phyloP scores from a whole-genome alignment of 169 alveolate genomes.

The Blepharisma undulans region DNA sequence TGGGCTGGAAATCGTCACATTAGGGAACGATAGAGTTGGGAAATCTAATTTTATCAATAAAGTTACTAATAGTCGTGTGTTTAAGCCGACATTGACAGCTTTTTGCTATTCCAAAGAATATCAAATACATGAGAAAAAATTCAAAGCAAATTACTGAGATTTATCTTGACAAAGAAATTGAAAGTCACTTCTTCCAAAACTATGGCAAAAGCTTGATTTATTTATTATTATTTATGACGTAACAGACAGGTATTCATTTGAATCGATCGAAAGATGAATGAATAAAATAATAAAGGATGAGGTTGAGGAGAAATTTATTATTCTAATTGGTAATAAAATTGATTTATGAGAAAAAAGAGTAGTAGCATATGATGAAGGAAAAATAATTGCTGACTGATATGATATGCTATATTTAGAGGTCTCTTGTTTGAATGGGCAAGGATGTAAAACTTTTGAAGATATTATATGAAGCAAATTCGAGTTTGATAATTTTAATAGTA shows the following conservation, averaged over 20 bases:
- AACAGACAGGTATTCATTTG: slow-evolving; percentile 91
- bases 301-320: slow-evolving; percentile 82
- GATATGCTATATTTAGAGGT: slow-evolving; percentile 91
- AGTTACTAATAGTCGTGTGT: not conserved
- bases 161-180: not conserved
- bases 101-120: not conserved
- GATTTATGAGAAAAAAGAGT: slow-evolving; percentile 80
- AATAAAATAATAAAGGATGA: slow-evolving; percentile 92
- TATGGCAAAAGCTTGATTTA: slow-evolving; percentile 55
- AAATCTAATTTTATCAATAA: not conserved
- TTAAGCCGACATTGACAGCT: not conserved
- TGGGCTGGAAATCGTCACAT: not conserved
- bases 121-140: not conserved
- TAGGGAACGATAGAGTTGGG: not conserved
- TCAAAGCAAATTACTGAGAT: not conserved
- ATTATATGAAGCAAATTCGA: not conserved
- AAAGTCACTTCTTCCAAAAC: not conserved
- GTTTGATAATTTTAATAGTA: not conserved
- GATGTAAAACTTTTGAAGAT: not conserved
- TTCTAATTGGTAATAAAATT: slow-evolving; percentile 91
- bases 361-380: slow-evolving; percentile 70
- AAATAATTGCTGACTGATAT: slow-evolving; percentile 84
- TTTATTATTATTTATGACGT: slow-evolving; percentile 77
- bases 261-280: slow-evolving; percentile 94
- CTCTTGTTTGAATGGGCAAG: slow-evolving; percentile 43